These are phyloP conservation scores for Venturia oleaginea DNA, from an alignment of 2,329 filamentous ascomycete species.

Conservation along the genomic window DNA sequence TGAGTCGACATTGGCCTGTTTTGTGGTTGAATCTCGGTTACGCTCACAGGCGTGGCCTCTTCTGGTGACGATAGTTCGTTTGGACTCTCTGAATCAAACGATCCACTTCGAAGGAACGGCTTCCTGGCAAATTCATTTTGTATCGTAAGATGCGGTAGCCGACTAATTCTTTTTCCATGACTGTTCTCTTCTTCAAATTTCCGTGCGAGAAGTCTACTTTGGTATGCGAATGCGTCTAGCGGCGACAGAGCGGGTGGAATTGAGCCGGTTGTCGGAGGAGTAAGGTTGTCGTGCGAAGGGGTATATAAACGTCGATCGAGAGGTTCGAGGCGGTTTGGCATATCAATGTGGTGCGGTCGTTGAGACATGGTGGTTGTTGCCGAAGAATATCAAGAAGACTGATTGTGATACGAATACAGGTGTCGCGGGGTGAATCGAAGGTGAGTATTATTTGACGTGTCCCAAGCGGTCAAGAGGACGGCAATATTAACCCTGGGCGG, in stretches of 20 bases:
- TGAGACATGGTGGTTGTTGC: conserved; percentile 6
- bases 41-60: conserved; percentile 16
- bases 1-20: conserved; percentile 28
- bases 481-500: neutral
- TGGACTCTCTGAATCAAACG: neutral
- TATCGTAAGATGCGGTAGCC: conserved; percentile 72
- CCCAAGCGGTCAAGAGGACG: neutral
- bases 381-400: neutral
- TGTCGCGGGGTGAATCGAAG: neutral
- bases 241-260: conserved; percentile 85
- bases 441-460: neutral
- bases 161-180: conserved; percentile 70
- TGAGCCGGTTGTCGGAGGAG: conserved; percentile 43
- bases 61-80: conserved; percentile 8
- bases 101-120: conserved; percentile 60
- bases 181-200: conserved; percentile 70
- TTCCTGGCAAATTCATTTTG: conserved; percentile 69
- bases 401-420: neutral
- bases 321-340: conserved; percentile 6
- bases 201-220: conserved; percentile 78
- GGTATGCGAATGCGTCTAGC: conserved; percentile 87
- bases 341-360: conserved; percentile 11
- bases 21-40: conserved; percentile 21
- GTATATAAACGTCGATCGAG: conserved; percentile 11
- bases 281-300: conserved; percentile 22